phyloP scores from a whole-genome alignment of 768 basidiomycete species.

The Sarcodon aspratus region DNA sequence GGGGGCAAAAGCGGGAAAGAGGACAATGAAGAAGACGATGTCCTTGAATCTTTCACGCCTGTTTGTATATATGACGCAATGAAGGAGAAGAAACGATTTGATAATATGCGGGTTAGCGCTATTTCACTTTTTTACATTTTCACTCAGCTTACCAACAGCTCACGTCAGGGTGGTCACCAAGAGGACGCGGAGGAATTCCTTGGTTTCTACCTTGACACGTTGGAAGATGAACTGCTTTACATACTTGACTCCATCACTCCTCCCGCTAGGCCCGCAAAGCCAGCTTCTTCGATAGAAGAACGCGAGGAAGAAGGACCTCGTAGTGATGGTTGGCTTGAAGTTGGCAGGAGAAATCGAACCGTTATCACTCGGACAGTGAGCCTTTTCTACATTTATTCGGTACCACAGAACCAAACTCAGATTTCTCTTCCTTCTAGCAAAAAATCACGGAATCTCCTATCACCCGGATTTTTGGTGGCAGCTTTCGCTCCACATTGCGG shows the following conservation, averaged over 20 bases:
- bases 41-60: slow-evolving; percentile 69
- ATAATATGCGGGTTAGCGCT: slow-evolving; percentile 70
- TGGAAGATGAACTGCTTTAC: slow-evolving; percentile 82
- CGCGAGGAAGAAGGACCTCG: slow-evolving; percentile 27
- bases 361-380: slow-evolving; percentile 72
- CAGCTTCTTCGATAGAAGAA: slow-evolving; percentile 24
- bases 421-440: slow-evolving; percentile 30
- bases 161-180: slow-evolving; percentile 71
- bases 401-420: not conserved
- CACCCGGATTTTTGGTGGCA: slow-evolving; percentile 87
- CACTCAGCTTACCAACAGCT: slow-evolving; percentile 3
- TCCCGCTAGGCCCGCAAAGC: slow-evolving; percentile 21
- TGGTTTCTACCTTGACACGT: slow-evolving; percentile 91
- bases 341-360: slow-evolving; percentile 77
- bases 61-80: slow-evolving; percentile 84
- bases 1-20: slow-evolving; percentile 30
- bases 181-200: slow-evolving; percentile 98
- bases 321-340: slow-evolving; percentile 84
- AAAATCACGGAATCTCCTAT: slow-evolving; percentile 81
- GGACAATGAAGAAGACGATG: slow-evolving; percentile 35
- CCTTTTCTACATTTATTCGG: slow-evolving; percentile 7
- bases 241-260: slow-evolving; percentile 45
- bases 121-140: not conserved
- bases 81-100: slow-evolving; percentile 89
- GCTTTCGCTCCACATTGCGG: slow-evolving; percentile 74